These are phyloP conservation scores for Solanum corneliomulleri DNA, from an alignment of 257 asterid species.

Conservation along the genomic window DNA sequence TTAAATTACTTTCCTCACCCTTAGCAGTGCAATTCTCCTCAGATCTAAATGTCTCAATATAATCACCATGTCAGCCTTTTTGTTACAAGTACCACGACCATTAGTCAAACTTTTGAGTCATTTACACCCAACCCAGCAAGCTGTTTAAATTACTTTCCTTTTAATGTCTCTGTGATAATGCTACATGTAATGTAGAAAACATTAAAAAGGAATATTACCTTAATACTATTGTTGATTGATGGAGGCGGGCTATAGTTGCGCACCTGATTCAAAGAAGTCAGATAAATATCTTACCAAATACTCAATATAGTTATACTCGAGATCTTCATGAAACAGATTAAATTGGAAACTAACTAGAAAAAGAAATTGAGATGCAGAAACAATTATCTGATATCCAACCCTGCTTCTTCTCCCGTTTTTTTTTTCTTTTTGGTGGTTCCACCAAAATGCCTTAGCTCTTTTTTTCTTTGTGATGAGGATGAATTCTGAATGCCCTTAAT, in stretches of 20 bases:
- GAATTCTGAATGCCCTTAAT: not conserved
- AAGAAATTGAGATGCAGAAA: not conserved
- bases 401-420: not conserved
- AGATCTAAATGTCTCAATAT: not conserved
- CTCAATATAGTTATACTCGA: not conserved
- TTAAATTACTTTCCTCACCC: not conserved
- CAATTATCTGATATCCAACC: not conserved
- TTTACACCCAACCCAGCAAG: not conserved
- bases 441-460: not conserved
- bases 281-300: conserved; percentile 4
- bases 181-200: not conserved
- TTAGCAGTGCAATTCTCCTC: not conserved
- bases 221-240: conserved; percentile 83
- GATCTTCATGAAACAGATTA: not conserved
- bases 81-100: not conserved
- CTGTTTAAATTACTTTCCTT: conserved; percentile 1
- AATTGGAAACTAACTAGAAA: not conserved
- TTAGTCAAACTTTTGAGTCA: not conserved
- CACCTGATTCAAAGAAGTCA: conserved; percentile 44
- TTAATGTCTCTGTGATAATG: not conserved
- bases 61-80: not conserved
- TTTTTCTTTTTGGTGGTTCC: not conserved
- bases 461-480: not conserved
- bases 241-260: conserved; percentile 70
- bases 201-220: conserved; percentile 37